Evolutionary conservation across 805 yeast genomes (phyloP), one percentile per base, ranked within the genome.

Genomic region (Lipomyces chichibuensis): DNA sequence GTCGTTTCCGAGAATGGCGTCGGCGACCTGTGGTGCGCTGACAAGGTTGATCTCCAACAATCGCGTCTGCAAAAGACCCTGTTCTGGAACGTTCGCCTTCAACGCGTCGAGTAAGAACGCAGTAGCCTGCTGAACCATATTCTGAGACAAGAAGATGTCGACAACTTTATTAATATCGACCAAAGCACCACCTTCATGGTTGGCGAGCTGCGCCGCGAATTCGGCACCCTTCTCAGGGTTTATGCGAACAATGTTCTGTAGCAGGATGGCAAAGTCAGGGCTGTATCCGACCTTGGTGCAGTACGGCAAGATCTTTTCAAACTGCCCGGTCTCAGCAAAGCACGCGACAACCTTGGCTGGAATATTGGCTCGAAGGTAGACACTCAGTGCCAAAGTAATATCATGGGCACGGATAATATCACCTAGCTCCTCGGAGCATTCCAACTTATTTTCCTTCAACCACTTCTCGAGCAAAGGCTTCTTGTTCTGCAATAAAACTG

Each of bases 1-100:
- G 68, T 88, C 88, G 79, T 94, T 95, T 68, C 98, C 97, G 75
- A 95, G 84, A 72, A 95, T 95, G 25, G 99, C 99, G 80, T 95
- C 99, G 55, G 99, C 99, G 65, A 95, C 99, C 84, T 95, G 99
- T 61, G 99, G 99, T 20, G 99, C 99, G 78, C 93, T 96, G 77
- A 91, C 79, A 77, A 95, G 83, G 79, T 95, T 95, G 73, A 91
- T 92, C 80, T 95, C 99, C 73, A 95, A 85, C 61, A 95, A 86
- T 75, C 96, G 87, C 8, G 99, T 95, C 83, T 95, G 99, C 76
- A 95, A 83, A 75, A 92, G 97, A 20, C 97, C 98, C 77, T 95
- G 97, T 70, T 93, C 89, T 53, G 98, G 98, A 51, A 88, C 84
- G 80, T 95, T 97, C 70, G 88, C 90, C 82, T 95, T 95, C 77